Conservation (phyloP, 1,284 basidiomycete genomes). For the Megacollybia platyphylla region DNA sequence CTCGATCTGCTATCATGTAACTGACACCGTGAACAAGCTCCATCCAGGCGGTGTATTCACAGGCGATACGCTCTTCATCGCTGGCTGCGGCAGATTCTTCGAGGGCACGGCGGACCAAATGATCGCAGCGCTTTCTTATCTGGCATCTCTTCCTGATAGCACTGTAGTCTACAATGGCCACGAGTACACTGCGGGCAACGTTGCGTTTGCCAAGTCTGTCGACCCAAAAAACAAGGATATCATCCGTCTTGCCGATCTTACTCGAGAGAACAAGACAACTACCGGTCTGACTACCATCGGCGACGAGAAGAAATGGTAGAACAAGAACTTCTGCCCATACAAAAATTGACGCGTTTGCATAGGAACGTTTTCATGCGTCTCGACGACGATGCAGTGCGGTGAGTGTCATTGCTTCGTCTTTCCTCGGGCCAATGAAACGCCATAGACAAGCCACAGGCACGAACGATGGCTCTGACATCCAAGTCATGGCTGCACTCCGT, state of each 20-base stretch:
- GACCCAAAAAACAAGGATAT: conserved; percentile 56
- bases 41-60: conserved; percentile 81
- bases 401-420: not conserved
- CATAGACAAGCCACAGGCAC: conserved; percentile 29
- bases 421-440: not conserved
- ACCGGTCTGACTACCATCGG: conserved; percentile 75
- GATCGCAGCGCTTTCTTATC: conserved; percentile 67
- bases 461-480: conserved; percentile 30
- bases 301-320: conserved; percentile 67
- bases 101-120: conserved; percentile 85
- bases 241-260: conserved; percentile 38
- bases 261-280: conserved; percentile 40
- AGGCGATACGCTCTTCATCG: conserved; percentile 92
- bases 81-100: conserved; percentile 94
- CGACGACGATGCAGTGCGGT: not conserved
- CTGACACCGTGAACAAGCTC: conserved; percentile 32
- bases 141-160: conserved; percentile 65
- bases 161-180: conserved; percentile 84
- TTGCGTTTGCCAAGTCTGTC: conserved; percentile 51
- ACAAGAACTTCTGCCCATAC: not conserved
- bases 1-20: conserved; percentile 84
- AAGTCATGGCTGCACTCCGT: conserved; percentile 64
- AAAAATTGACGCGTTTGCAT: conserved; percentile 14
- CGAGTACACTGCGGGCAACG: conserved; percentile 71
- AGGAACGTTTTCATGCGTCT: conserved; percentile 2